phyloP scores from a whole-genome alignment of 495 filamentous ascomycete species.

The Patellaria atrata region DNA sequence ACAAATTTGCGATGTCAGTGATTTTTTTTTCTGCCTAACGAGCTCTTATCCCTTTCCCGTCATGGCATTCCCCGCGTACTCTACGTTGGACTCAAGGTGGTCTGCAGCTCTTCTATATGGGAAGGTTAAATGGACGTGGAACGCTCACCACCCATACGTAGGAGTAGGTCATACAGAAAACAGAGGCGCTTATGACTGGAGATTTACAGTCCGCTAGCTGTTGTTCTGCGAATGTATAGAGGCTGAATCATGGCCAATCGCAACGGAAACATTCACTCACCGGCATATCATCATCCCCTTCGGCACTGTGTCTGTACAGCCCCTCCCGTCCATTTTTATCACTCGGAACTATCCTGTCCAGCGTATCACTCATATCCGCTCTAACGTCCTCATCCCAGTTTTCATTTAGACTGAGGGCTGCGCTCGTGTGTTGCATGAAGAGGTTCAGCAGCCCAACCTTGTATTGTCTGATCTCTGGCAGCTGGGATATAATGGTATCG shows the following conservation, averaged over 20 bases:
- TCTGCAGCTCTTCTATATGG: too few relatives aligned
- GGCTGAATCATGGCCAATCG: background rate
- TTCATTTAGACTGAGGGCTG: constrained; percentile 79
- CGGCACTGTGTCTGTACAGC: constrained; percentile 76
- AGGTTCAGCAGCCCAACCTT: constrained; percentile 77
- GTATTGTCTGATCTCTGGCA: constrained; percentile 67
- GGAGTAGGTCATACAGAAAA: too few relatives aligned
- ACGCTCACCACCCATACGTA: too few relatives aligned
- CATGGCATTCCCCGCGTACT: too few relatives aligned
- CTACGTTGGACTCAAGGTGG: too few relatives aligned
- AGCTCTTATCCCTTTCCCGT: too few relatives aligned
- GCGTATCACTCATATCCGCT: constrained; percentile 80
- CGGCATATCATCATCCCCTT: constrained; percentile 87
- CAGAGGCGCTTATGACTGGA: too few relatives aligned
- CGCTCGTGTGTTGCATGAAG: constrained; percentile 84
- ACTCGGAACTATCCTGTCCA: constrained; percentile 76
- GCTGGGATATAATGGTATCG: constrained; percentile 43
- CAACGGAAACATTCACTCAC: constrained; percentile 35
- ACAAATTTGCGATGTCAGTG: constrained; percentile 1
- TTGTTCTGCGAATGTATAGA: too few relatives aligned
- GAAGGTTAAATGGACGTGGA: too few relatives aligned
- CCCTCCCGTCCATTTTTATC: constrained; percentile 48
- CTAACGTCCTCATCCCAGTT: constrained; percentile 78
- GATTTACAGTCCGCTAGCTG: too few relatives aligned
- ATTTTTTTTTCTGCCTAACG: too few relatives aligned